Base-by-base conservation (phyloP, 2,329 filamentous ascomycete genomes). In the Colletotrichum lindemuthianum region DNA sequence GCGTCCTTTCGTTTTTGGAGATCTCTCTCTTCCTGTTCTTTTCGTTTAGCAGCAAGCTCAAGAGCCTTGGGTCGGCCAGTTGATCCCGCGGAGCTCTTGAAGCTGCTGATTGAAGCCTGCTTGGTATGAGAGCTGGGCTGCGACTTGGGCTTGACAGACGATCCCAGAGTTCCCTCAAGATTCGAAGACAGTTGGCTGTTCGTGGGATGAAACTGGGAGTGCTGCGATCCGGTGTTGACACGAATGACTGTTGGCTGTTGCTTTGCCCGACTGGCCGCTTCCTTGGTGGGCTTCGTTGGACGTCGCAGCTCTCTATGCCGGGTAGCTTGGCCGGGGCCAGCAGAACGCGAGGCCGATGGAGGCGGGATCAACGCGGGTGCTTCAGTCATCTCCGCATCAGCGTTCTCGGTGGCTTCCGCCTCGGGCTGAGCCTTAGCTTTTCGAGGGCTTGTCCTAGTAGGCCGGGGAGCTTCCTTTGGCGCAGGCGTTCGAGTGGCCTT, bases 21-120 rank as follows among this genome's bases (percentile, higher is more conserved):
- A 68, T 93, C 92, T 51, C 89, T 88, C 73, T 96, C 92, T 70
- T 97, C 93, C 74, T 89, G 90, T 74, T 97, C 93, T 73, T 91
- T 95, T 76, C 93, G 94, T 72, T 89, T 90, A 43, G 92, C 91
- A 2, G 90, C 92, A 51, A 91, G 83, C 58, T 94, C 88, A 24
- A 94, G 80, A 2, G 91, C 90, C 73, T 91, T 92, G 0, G 89
- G 86, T 55, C 89, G 88, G 2, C 85, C 82, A n/a, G 81, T 83
- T 37, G 88, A 84, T n/a, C 88, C 87, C 7, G 82, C 81, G 7
- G 87, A 88, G 70, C 83, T 86, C 74, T 91, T 92, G 57, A 93
- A 81, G 72, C 85, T 92, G 58, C 84, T 80, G 8, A 80, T 72
- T 1, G 86, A 86, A 11, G 55, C 45, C 4, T 78, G 70, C 68